phyloP scores from a whole-genome alignment of 495 filamentous ascomycete genomes.

The Penicillium robsamsonii region DNA sequence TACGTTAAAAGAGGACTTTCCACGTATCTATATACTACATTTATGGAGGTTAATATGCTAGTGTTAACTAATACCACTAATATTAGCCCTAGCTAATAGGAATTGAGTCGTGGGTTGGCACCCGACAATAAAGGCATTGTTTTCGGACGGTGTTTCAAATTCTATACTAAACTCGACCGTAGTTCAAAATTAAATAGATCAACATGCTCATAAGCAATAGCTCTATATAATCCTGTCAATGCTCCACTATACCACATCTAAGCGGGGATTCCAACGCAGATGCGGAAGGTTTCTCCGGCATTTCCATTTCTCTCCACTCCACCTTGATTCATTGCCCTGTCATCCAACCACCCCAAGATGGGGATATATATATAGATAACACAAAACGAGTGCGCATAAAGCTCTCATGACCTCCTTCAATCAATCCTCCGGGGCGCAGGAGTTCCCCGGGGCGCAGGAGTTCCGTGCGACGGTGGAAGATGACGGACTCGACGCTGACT shows the following conservation, averaged over 20 bases:
- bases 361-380: background rate
- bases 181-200: background rate
- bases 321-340: conserved; percentile 11
- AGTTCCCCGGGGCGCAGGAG: conserved; percentile 20
- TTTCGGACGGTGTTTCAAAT: background rate
- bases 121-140: background rate
- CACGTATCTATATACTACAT: background rate
- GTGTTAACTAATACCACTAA: too few species aligned
- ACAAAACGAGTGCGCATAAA: background rate
- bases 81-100: background rate
- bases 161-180: background rate
- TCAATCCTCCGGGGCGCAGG: conserved; percentile 12
- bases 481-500: conserved; percentile 27
- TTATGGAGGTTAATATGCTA: too few species aligned
- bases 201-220: background rate
- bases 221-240: background rate
- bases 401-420: conserved; percentile 20
- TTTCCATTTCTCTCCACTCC: conserved; percentile 10
- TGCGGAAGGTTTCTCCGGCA: conserved; percentile 27
- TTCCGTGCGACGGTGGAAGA: conserved; percentile 22
- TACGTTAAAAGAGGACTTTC: background rate
- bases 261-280: conserved; percentile 20
- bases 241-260: conserved; percentile 5
- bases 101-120: background rate
- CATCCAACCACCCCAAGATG: background rate